Base-by-base conservation (phyloP, 257 asterid genomes). In the Solanum rostratum region DNA sequence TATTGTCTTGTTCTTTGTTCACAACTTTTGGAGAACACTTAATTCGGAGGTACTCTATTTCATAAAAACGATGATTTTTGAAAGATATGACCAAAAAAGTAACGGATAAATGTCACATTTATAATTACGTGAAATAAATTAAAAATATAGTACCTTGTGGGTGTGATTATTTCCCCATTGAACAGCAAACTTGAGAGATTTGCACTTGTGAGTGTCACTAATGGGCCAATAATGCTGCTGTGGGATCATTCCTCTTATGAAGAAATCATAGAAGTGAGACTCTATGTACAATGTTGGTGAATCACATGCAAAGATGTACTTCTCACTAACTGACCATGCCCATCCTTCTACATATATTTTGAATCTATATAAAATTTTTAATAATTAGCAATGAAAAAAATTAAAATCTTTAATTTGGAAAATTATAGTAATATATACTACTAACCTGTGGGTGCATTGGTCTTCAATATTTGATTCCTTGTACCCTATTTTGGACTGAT, bases 161-260 rank as follows among this genome's bases (percentile, higher is more conserved):
- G 39, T 30, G 19, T 84, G 84, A 43, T 5, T 84, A 22, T 84
- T 84, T n/a, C 86, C 86, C 86, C 86, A 84, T 24, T 84, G 65
- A 24, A 84, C 84, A n/a, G 84, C 84, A 52, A 39, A 79, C 19
- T 84, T 84, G 71, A 84, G 53, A 22, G 86, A 84, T 19, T 66
- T 59, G 43, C 86, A 84, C 22, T 73, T 84, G n/a, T 73, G 52
- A 39, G 20, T 19, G 30, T 41, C 49, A 12, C 12, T 73, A 14
- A 84, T 84, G 2, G 86, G 86, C 86, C 86, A 73, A 11, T 84
- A 84, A 60, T 84, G 83, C 22, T 53, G 63, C 29, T 52, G 46
- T 18, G 86, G 83, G 13, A 84, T 29, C 83, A 84, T 70, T 24
- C 78, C 82, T 84, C 86, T 74, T 41, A 57, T 54, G 76, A 71